A percentile compares a stretch with the other conserved stretches of the same genome.
phyloP scores from a whole-genome alignment of 257 asterid species.

The Nicotiana otophora region DNA sequence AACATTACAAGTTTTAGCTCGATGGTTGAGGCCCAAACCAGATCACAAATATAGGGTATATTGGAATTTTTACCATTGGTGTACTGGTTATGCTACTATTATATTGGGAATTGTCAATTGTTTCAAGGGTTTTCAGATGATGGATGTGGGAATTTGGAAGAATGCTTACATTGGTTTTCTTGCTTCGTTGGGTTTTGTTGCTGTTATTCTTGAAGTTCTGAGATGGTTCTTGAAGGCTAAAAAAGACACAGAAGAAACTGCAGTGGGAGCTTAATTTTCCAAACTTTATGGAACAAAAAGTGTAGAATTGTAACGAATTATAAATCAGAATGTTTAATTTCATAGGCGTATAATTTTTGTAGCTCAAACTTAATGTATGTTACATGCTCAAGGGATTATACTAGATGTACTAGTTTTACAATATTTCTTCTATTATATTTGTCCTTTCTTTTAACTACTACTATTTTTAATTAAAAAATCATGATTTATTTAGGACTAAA shows the following conservation, averaged over 20 bases:
- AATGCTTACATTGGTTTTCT: constrained; percentile 2
- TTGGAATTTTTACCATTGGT: constrained; percentile 8
- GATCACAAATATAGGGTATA: background rate
- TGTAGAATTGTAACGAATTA: background rate
- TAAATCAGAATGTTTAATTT: background rate
- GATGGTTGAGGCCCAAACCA: background rate
- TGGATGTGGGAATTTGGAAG: background rate
- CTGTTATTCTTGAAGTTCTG: background rate
- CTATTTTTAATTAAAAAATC: too few species aligned
- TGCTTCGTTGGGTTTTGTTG: background rate
- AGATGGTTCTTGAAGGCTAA: background rate
- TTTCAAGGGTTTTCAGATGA: constrained; percentile 7
- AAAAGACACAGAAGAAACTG: background rate
- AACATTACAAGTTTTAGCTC: constrained; percentile 9
- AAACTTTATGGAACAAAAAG: background rate
- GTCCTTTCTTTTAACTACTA: too few species aligned
- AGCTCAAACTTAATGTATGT: background rate
- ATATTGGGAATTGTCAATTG: constrained; percentile 3
- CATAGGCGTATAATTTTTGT: background rate
- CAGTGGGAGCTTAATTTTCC: background rate
- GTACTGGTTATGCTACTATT: background rate
- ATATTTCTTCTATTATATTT: too few species aligned
- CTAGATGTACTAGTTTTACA: background rate
- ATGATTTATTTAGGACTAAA: too few species aligned
- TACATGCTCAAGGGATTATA: background rate